These are phyloP conservation scores for Trichoderma sp. DNA, from an alignment of 2,329 filamentous ascomycete genomes.

Conservation along the genomic window DNA sequence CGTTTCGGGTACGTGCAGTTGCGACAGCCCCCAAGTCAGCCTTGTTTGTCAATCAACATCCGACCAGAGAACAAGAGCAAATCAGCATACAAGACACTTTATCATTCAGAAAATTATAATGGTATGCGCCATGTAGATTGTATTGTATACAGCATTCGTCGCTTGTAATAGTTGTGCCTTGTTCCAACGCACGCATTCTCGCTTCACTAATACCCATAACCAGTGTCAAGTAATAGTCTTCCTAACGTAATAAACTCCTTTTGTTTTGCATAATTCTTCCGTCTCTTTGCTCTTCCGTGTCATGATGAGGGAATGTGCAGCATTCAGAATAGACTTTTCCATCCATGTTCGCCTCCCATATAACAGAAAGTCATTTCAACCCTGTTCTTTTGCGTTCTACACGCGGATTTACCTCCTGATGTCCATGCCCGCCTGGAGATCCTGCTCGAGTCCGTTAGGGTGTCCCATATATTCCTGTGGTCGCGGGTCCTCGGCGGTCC, in stretches of 20 bases:
- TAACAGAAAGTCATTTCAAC: background rate
- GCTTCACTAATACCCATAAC: background rate
- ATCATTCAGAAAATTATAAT: slow-evolving; percentile 8
- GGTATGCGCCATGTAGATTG: background rate
- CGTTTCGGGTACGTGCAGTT: background rate
- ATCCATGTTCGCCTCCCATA: background rate
- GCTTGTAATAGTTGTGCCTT: background rate
- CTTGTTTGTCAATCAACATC: background rate
- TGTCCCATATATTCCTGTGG: slow-evolving; percentile 57
- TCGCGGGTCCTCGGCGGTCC: slow-evolving; percentile 59
- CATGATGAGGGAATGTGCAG: background rate
- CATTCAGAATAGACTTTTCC: background rate
- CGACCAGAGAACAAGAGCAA: background rate
- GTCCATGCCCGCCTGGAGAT: slow-evolving; percentile 51
- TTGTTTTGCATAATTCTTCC: background rate
- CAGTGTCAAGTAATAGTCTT: background rate
- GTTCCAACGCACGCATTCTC: background rate
- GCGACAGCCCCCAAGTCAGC: background rate
- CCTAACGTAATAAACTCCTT: background rate
- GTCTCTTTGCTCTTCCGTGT: background rate
- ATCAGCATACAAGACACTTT: background rate
- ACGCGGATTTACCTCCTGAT: slow-evolving; percentile 28
- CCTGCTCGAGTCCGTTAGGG: slow-evolving; percentile 54
- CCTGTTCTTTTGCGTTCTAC: background rate
- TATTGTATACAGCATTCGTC: slow-evolving; percentile 11